phyloP scores from a whole-genome alignment of 352 stramenopile genomes.

The Phytophthora podocarpi region DNA sequence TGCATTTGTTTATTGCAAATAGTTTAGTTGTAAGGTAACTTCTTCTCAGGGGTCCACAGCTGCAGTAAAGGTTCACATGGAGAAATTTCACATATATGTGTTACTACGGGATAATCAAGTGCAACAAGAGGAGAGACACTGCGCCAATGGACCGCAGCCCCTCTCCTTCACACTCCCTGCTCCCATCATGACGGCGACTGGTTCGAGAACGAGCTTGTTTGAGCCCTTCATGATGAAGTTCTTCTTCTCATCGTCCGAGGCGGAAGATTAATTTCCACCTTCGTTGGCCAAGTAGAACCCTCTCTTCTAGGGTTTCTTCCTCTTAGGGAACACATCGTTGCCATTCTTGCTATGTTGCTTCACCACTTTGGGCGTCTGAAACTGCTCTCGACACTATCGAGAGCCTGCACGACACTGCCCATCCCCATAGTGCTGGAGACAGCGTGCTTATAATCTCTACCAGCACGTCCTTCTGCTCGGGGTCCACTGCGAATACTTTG shows the following conservation, averaged over 20 bases:
- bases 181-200: constrained; percentile 52
- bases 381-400: constrained; percentile 97
- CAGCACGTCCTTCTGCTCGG: constrained; percentile 89
- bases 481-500: constrained; percentile 94
- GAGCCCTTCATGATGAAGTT: constrained; percentile 19
- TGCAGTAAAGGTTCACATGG: constrained; percentile 5
- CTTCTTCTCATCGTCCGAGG: constrained; percentile 44
- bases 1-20: neutral
- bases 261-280: constrained; percentile 84
- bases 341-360: constrained; percentile 43
- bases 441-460: constrained; percentile 94
- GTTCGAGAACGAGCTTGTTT: constrained; percentile 30
- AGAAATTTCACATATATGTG: constrained; percentile 1
- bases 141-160: constrained; percentile 70
- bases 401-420: constrained; percentile 93
- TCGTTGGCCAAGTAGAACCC: constrained; percentile 98
- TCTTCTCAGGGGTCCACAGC: neutral
- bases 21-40: neutral
- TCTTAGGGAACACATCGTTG: constrained; percentile 67
- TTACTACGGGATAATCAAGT: neutral
- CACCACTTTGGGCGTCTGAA: constrained; percentile 69
- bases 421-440: constrained; percentile 98
- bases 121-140: constrained; percentile 32
- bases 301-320: constrained; percentile 77
- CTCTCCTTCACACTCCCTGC: constrained; percentile 35